These are phyloP conservation scores for Cocos nucifera DNA, from an alignment of 176 grass and related monocot genomes.

Conservation along the genomic window DNA sequence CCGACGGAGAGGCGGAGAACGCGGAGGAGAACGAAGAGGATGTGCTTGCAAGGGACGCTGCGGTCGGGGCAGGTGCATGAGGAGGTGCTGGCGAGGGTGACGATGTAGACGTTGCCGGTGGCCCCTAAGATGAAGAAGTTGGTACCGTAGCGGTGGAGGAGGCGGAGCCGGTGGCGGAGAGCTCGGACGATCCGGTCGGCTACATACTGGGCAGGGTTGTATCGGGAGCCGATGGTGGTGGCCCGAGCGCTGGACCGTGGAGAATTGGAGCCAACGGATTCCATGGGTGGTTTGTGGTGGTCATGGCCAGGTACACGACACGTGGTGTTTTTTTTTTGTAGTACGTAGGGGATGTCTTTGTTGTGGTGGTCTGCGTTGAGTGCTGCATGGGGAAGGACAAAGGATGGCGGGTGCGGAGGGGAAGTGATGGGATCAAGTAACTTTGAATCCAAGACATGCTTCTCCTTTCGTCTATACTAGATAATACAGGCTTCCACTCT, in stretches of 20 bases:
- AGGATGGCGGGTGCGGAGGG: background rate
- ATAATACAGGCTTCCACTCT: too few relatives aligned
- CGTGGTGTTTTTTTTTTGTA: constrained; percentile 13
- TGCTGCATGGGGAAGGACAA: background rate
- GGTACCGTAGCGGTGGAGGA: constrained; percentile 42
- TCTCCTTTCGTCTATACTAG: too few relatives aligned
- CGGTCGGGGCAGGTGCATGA: constrained; percentile 86
- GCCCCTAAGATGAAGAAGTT: constrained; percentile 72
- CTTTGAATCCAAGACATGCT: constrained; percentile 13
- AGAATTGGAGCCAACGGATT: constrained; percentile 29
- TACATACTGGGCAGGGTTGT: constrained; percentile 8
- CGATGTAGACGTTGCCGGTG: constrained; percentile 70
- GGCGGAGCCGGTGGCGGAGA: constrained; percentile 55
- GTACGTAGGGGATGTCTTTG: constrained; percentile 8
- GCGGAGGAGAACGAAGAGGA: constrained; percentile 89
- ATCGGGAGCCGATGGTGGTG: background rate
- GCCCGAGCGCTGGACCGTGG: constrained; percentile 1
- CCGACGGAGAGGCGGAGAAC: constrained; percentile 67
- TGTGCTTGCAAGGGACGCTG: constrained; percentile 72
- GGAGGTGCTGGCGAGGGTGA: constrained; percentile 42
- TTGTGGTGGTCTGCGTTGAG: background rate
- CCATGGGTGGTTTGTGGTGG: constrained; percentile 2
- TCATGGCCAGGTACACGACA: background rate
- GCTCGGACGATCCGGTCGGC: constrained; percentile 34
- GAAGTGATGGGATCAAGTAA: background rate